Base-by-base conservation (phyloP, 1,284 basidiomycete genomes). In the Ustilago xerochloae region DNA sequence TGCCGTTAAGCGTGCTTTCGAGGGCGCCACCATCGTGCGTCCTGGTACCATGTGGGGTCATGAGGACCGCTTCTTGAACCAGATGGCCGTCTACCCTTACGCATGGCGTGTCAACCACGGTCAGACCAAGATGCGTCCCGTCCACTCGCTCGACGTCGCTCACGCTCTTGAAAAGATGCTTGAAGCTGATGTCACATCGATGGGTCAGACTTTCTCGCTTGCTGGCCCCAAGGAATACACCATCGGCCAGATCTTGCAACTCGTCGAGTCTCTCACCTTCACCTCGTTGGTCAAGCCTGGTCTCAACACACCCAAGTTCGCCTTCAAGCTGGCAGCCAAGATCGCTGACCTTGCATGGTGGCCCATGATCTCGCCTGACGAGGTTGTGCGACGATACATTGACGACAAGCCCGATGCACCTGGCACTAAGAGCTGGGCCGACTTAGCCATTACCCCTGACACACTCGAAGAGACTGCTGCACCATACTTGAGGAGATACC, bases 61-160 rank as follows among this genome's bases (percentile, higher is more conserved):
- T 82, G 97, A 99, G 86, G 96, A 99, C 87, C 93, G 92, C 85
- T 87, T 99, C 58, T 86, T 99, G 81, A 97, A 93, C 86, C 94
- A 93, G 85, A 93, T 97, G 85, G 92, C 93, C 50, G 93, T 89
- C 78, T 96, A 91, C 89, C 92, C 96, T n/a, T 91, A 93, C 75
- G 92, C 93, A 87, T 97, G 91, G 93, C 92, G 93, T 84, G 88
- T 98, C 73, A 99, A 98, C 87, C 86, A 91, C 79, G 92, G 90
- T 51, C 86, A 91, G 84, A 96, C 96, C 22, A 90, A 90, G 86
- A 89, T 93, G 85, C 91, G 93, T 36, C 96, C 97, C 2, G 92
- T 92, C 38, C 94, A 98, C 89, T 92, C 94, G 47, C 85, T 97
- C 80, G 94, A 99, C 83, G 93, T 99, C 57, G 96, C 96, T 6